A percentile compares a stretch with the other conserved stretches of the same genome.
These are phyloP conservation scores for Hibiscus mutabilis DNA, from an alignment of 345 rosid genomes.

Conservation along the genomic window DNA sequence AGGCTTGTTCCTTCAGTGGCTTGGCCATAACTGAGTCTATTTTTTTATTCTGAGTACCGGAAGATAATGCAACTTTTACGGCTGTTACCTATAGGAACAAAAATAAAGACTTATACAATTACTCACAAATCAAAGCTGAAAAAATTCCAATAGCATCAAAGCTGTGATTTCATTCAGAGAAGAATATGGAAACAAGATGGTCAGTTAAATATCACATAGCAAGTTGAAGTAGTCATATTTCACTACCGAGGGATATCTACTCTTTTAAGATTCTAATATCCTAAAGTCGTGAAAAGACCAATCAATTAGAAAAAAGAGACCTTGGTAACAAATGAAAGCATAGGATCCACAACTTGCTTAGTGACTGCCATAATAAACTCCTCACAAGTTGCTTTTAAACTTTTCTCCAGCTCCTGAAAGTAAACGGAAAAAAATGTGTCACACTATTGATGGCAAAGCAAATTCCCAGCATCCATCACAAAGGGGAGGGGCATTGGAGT, in stretches of 20 bases:
- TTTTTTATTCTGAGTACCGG: conserved; percentile 52
- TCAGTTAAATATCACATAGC: not conserved
- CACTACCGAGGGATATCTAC: not conserved
- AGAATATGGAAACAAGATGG: not conserved
- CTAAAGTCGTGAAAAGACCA: not conserved
- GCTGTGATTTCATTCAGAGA: not conserved
- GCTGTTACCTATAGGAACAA: conserved; percentile 65
- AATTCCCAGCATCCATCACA: not conserved
- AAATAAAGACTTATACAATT: conserved; percentile 6
- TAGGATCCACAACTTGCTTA: conserved; percentile 91
- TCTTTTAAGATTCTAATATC: not conserved
- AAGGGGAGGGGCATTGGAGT: not conserved
- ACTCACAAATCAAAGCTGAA: not conserved
- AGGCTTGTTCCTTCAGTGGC: conserved; percentile 94
- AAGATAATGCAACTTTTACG: conserved; percentile 68
- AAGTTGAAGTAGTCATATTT: not conserved
- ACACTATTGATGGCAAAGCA: not conserved
- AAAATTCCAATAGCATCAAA: not conserved
- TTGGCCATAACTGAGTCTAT: conserved; percentile 65
- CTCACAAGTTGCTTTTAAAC: conserved; percentile 91
- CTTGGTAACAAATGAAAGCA: conserved; percentile 98
- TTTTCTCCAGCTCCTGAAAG: conserved; percentile 88
- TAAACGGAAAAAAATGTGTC: conserved; percentile 6
- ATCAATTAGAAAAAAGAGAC: conserved; percentile 29
- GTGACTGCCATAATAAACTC: conserved; percentile 98